Base-by-base conservation (phyloP, 2,329 filamentous ascomycete species). In the Furcasterigmium sp. region DNA sequence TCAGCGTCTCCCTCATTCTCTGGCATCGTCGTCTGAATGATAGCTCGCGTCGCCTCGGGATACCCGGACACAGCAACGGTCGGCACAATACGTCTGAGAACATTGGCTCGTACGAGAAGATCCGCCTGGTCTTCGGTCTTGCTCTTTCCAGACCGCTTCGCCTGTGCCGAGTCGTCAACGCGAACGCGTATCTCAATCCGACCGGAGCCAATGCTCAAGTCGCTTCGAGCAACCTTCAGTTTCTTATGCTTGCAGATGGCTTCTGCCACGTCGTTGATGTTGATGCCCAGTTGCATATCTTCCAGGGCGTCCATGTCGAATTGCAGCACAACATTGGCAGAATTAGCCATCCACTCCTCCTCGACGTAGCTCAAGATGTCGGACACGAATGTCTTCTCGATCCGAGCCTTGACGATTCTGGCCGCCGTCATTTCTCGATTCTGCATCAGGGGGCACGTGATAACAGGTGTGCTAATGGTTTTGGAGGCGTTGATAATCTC, bases 401-500 rank as follows among this genome's bases (percentile, higher is more conserved):
- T 94, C 37, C 91, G 82, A 14, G 84, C 89, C 65, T 97, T 95
- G 53, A 95, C 91, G 32, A 95, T 82, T 25, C 85, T 82, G n/a
- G 91, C 93, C 3, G 86, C 88, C 51, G 84, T 78, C 43, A 93
- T 81, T 51, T 85, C 79, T 43, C 77, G 70, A 47, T 83, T 80
- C 58, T 90, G 93, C 50, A 88, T 76, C 5, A 97, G 73, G 5
- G 87, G 84, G 57, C 93, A 97, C 6, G 80, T 82, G 53, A 98
- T 95, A 59, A 98, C 85, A 0, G 93, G 93, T 1, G 93, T 98
- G 62, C 87, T 94, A 65, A 98, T 98, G 39, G 75, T 73, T 62
- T 90, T 95, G 8, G 90, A 95, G 6, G 93, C 93, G 67, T 98
- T 98, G 81, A 98, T 98, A 53, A 98, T 98, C 74, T 98, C 93